Conservation (phyloP, 441 rosid genomes). For the Metrosideros polymorpha region DNA sequence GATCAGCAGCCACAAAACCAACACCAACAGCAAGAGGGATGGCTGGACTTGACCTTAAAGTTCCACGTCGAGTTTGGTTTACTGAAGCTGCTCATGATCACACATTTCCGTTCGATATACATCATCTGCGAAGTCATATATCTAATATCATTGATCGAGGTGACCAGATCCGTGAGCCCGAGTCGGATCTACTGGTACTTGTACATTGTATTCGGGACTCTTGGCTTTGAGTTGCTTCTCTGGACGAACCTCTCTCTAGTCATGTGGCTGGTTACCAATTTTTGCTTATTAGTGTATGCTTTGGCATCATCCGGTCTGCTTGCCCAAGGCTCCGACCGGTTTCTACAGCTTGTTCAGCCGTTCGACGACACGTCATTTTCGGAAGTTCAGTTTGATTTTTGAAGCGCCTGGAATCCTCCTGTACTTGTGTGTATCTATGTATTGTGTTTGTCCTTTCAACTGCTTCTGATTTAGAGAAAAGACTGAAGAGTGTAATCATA, state of each 20-base stretch:
- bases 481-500: not conserved
- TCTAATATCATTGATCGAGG: not conserved
- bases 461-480: not conserved
- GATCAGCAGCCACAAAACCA: not conserved
- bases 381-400: not conserved
- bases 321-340: fast-evolving
- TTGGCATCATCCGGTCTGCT: not conserved
- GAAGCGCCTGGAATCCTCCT: not conserved
- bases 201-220: fast-evolving
- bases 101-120: too few relatives aligned
- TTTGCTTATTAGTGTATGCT: not conserved
- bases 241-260: not conserved
- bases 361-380: fast-evolving
- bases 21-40: not conserved
- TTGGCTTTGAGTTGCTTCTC: not conserved
- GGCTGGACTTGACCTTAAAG: not conserved
- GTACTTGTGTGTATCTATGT: not conserved
- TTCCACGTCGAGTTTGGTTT: not conserved
- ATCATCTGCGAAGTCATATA: not conserved
- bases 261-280: not conserved
- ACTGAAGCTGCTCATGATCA: not conserved
- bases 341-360: not conserved
- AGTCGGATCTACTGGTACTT: not conserved
- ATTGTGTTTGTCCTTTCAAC: not conserved
- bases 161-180: fast-evolving